Conservation (phyloP, 495 filamentous ascomycete genomes). For the Penicillium mononematosum region DNA sequence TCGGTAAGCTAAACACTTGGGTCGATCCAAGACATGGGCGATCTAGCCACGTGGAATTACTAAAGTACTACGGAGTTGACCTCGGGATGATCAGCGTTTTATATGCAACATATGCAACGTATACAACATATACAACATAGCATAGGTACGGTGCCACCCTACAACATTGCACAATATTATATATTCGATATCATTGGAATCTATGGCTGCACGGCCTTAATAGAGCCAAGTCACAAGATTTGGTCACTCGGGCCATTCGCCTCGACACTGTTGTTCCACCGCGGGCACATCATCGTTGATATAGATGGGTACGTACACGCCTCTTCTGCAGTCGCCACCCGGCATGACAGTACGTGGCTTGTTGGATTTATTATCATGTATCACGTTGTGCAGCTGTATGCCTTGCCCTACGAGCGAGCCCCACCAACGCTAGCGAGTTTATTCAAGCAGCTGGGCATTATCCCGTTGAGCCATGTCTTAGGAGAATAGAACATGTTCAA, state of each 20-base stretch:
- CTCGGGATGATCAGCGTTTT: neutral
- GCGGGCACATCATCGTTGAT: neutral
- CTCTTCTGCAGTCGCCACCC: neutral
- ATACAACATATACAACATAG: neutral
- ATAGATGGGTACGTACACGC: neutral
- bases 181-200: no score
- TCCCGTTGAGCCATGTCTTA: neutral
- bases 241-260: no score
- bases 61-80: neutral
- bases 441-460: neutral
- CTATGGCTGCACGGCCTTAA: neutral
- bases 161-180: neutral
- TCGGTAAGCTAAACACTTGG: neutral
- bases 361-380: neutral
- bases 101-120: neutral
- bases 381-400: neutral
- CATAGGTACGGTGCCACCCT: neutral
- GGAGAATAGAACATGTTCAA: neutral
- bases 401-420: neutral
- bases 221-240: neutral
- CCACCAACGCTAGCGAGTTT: neutral
- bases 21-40: neutral
- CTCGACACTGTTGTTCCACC: no score
- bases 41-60: constrained; percentile 5
- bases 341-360: neutral